These are phyloP conservation scores for Parietaria judaica DNA, from an alignment of 306 rosid species.

Conservation along the genomic window DNA sequence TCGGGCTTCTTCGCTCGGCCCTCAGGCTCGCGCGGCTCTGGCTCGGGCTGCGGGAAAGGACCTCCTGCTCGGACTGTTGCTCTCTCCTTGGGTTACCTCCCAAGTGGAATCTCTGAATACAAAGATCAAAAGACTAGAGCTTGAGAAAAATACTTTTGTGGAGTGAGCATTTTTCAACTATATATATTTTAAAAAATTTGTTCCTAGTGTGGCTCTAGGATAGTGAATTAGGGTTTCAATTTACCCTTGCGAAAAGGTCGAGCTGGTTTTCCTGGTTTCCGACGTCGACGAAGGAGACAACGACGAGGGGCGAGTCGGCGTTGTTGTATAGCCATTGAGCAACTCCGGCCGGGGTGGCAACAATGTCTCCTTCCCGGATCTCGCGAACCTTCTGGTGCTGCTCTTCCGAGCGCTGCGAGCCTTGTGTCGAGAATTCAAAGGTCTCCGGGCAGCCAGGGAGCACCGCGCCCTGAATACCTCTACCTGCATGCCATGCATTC, in stretches of 20 bases:
- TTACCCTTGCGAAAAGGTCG: constrained; percentile 44
- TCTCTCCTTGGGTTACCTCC: constrained; percentile 48
- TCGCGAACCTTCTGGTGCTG: constrained; percentile 29
- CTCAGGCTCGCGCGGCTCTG: not conserved
- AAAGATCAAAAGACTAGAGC: not conserved
- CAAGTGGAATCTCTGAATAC: constrained; percentile 42
- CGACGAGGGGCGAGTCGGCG: constrained; percentile 20
- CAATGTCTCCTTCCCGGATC: constrained; percentile 24
- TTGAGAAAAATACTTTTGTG: too few relatives aligned
- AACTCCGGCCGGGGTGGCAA: constrained; percentile 30
- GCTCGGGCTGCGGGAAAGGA: not conserved
- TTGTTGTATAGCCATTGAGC: constrained; percentile 34
- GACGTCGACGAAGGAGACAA: constrained; percentile 33
- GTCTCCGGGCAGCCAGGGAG: constrained; percentile 41
- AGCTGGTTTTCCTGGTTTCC: constrained; percentile 42
- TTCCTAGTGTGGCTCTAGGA: not conserved
- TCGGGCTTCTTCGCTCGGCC: not conserved
- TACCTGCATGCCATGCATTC: constrained; percentile 11
- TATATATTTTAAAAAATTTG: too few relatives aligned
- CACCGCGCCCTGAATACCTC: constrained; percentile 22
- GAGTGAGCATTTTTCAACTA: too few relatives aligned
- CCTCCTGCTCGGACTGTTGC: constrained; percentile 5
- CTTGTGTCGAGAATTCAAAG: constrained; percentile 1
- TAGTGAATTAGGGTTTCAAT: too few relatives aligned
- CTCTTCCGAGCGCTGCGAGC: constrained; percentile 10